Evolutionary conservation across 2,329 filamentous ascomycete species (phyloP).

Genomic region (Claviceps pazoutovae): DNA sequence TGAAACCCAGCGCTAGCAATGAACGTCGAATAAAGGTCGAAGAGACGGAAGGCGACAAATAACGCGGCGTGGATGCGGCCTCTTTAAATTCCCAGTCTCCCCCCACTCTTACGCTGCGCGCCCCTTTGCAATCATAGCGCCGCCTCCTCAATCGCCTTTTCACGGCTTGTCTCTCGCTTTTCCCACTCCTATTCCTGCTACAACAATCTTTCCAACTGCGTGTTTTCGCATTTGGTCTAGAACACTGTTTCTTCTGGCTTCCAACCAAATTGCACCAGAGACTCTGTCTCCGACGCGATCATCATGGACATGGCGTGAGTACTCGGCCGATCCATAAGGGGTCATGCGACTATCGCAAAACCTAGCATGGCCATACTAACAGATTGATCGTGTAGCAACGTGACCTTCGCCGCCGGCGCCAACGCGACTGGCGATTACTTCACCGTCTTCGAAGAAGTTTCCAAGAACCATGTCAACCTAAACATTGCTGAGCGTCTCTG

Average conservation of each 20-base stretch:
- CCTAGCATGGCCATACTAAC: neutral
- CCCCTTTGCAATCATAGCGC: neutral
- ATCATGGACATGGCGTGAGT: constrained; percentile 22
- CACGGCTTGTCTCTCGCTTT: neutral
- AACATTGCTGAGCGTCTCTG: constrained; percentile 80
- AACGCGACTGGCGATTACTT: constrained; percentile 39
- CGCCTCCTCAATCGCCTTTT: constrained; percentile 1
- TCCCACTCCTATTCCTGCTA: neutral
- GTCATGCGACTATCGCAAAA: constrained; percentile 1
- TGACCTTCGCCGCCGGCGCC: constrained; percentile 32
- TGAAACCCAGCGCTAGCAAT: constrained; percentile 1
- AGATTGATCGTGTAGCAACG: constrained; percentile 28
- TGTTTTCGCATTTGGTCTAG: neutral
- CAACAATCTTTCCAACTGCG: neutral
- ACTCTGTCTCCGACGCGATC: constrained; percentile 4
- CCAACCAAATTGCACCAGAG: neutral
- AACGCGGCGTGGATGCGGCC: neutral
- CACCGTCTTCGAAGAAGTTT: constrained; percentile 46
- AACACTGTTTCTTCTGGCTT: neutral
- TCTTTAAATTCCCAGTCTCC: constrained; percentile 7
- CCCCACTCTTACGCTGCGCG: neutral
- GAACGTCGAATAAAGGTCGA: neutral
- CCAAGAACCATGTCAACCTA: constrained; percentile 69
- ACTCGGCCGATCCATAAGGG: constrained; percentile 4
- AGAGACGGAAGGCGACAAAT: neutral